Evolutionary conservation across 2,329 filamentous ascomycete genomes (phyloP).

Genomic region (Rhynchosporium graminicola): DNA sequence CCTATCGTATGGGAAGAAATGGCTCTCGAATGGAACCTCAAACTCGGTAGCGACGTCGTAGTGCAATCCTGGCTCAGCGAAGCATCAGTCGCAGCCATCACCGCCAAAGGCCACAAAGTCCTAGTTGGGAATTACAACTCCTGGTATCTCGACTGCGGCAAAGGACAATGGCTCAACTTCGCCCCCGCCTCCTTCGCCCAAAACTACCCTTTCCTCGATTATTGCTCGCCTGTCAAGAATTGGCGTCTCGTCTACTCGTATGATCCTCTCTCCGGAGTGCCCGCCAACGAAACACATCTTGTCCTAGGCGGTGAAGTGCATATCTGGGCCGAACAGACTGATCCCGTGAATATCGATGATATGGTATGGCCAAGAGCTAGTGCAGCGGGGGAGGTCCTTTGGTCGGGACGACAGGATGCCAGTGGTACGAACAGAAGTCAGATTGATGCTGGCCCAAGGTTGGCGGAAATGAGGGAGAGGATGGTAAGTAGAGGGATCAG

Average conservation of each 20-base stretch:
- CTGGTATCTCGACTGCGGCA: conserved; percentile 84
- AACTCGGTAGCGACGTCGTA: conserved; percentile 68
- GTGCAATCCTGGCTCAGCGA: conserved; percentile 78
- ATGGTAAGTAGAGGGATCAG: conserved; percentile 67
- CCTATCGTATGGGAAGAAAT: conserved; percentile 91
- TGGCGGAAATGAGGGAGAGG: conserved; percentile 76
- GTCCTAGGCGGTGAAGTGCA: conserved; percentile 82
- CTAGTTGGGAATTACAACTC: conserved; percentile 76
- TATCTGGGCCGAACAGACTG: conserved; percentile 80
- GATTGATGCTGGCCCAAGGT: conserved; percentile 65
- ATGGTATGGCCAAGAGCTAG: conserved; percentile 77
- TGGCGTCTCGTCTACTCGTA: conserved; percentile 83
- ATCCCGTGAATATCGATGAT: conserved; percentile 71
- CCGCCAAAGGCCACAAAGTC: conserved; percentile 65
- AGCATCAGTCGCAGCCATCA: conserved; percentile 58
- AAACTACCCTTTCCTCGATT: conserved; percentile 75
- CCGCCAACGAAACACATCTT: conserved; percentile 60
- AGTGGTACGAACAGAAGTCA: conserved; percentile 70
- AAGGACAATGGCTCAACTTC: conserved; percentile 78
- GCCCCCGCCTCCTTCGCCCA: conserved; percentile 50
- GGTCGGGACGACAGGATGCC: conserved; percentile 70
- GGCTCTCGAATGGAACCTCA: conserved; percentile 75
- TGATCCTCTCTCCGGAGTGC: conserved; percentile 68
- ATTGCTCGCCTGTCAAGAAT: conserved; percentile 77
- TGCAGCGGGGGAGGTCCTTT: conserved; percentile 77